Conservation (phyloP, 1,284 basidiomycete genomes). For the Moniliella sp. region DNA sequence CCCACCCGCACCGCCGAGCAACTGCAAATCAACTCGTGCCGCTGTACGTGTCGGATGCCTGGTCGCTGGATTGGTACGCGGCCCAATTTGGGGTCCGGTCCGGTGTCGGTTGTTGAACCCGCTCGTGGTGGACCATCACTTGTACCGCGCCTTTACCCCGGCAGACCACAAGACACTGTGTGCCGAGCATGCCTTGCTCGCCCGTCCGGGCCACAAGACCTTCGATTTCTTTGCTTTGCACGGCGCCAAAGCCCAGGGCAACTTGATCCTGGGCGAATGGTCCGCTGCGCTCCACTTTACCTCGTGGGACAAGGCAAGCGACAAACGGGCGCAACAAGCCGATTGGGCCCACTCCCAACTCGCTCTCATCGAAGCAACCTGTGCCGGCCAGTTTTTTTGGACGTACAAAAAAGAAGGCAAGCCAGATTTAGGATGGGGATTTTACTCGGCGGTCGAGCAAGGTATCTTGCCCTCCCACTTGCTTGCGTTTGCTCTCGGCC, state of each 20-base stretch:
- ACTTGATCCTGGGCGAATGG: conserved; percentile 55
- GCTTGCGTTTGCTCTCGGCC: conserved; percentile 1
- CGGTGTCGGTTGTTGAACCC: too few relatives aligned
- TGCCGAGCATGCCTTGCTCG: not conserved
- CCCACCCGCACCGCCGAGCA: too few relatives aligned
- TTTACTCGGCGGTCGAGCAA: conserved; percentile 47
- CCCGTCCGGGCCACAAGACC: conserved; percentile 6
- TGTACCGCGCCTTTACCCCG: conserved; percentile 59
- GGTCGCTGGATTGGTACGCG: conserved; percentile 51
- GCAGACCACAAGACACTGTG: conserved; percentile 40
- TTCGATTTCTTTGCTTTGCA: conserved; percentile 10
- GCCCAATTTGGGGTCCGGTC: conserved; percentile 6
- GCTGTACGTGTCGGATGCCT: conserved; percentile 52
- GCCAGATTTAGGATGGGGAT: conserved; percentile 57
- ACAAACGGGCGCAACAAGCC: conserved; percentile 36
- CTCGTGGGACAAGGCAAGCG: conserved; percentile 36
- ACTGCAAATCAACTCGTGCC: conserved; percentile 3
- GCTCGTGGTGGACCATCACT: conserved; percentile 56
- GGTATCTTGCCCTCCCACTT: conserved; percentile 43
- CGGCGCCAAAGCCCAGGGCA: conserved; percentile 38
- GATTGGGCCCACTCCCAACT: conserved; percentile 45
- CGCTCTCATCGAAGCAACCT: conserved; percentile 45
- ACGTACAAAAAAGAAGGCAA: conserved; percentile 54
- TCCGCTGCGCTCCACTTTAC: conserved; percentile 53
- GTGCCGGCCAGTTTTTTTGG: conserved; percentile 69